Percentiles rank a stretch among this genome's conserved stretches.
These are phyloP conservation scores for Pythium pyrilobum DNA, from an alignment of 352 stramenopile genomes.

Conservation along the genomic window DNA sequence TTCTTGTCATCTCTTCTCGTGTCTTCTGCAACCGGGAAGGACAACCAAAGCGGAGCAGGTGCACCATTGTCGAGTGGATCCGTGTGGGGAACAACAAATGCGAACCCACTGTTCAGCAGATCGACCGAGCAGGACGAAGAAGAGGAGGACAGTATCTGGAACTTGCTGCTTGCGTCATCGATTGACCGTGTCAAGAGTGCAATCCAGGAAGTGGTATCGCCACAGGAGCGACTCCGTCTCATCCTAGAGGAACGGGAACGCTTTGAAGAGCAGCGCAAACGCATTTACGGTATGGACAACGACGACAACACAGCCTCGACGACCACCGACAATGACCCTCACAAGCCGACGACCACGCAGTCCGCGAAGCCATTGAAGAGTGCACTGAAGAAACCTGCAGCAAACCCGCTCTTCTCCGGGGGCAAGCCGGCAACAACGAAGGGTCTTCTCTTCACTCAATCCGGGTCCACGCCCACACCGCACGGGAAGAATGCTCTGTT, in stretches of 20 bases:
- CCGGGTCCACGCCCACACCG: neutral
- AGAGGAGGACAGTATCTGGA: constrained; percentile 67
- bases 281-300: constrained; percentile 21
- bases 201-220: constrained; percentile 35
- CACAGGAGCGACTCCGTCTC: constrained; percentile 46
- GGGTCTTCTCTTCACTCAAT: constrained; percentile 2
- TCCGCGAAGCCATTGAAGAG: constrained; percentile 13
- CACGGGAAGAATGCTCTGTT: neutral
- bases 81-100: neutral
- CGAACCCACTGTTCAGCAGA: constrained; percentile 49
- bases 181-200: constrained; percentile 56
- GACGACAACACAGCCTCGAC: neutral
- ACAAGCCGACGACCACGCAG: constrained; percentile 8
- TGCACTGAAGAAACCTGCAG: constrained; percentile 12
- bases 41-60: constrained; percentile 3
- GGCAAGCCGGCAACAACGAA: neutral
- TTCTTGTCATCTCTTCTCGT: constrained; percentile 44
- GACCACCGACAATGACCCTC: neutral
- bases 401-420: constrained; percentile 7
- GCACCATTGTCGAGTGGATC: constrained; percentile 4
- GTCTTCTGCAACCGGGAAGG: constrained; percentile 40
- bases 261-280: constrained; percentile 53
- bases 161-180: constrained; percentile 58
- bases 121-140: constrained; percentile 37
- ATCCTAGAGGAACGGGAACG: constrained; percentile 62